Percentiles rank a stretch among this genome's conserved stretches.
These are phyloP conservation scores for Prunus mongolica DNA, from an alignment of 306 rosid species.

Conservation along the genomic window DNA sequence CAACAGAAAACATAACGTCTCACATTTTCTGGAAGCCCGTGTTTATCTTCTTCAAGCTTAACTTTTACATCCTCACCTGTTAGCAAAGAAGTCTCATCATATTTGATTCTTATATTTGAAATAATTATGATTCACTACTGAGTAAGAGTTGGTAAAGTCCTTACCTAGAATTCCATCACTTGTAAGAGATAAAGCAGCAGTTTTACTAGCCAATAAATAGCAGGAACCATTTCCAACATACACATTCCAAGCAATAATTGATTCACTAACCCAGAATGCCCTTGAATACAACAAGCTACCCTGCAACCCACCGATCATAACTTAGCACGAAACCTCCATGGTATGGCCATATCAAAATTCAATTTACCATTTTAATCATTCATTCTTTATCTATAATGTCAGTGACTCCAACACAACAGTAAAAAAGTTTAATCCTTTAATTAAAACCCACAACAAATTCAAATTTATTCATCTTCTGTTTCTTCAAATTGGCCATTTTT, in stretches of 20 bases:
- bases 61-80: conserved; percentile 76
- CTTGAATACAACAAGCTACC: conserved; percentile 55
- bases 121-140: background rate
- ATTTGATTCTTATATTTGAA: background rate
- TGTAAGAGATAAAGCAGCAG: conserved; percentile 51
- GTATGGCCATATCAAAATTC: too few relatives aligned
- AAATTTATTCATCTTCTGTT: background rate
- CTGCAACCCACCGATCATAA: conserved; percentile 35
- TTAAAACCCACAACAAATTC: background rate
- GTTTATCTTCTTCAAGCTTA: conserved; percentile 61
- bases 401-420: background rate
- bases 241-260: conserved; percentile 76
- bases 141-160: background rate
- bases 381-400: background rate
- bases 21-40: conserved; percentile 66
- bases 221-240: conserved; percentile 48
- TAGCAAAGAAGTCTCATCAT: conserved; percentile 16
- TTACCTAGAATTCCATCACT: conserved; percentile 55
- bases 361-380: background rate
- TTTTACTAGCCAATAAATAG: conserved; percentile 57
- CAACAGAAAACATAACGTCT: background rate
- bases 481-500: background rate
- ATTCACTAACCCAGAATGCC: conserved; percentile 74
- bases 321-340: background rate
- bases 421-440: background rate